Base-by-base conservation (phyloP, 768 basidiomycete genomes). In the Macrocybe gigantea region DNA sequence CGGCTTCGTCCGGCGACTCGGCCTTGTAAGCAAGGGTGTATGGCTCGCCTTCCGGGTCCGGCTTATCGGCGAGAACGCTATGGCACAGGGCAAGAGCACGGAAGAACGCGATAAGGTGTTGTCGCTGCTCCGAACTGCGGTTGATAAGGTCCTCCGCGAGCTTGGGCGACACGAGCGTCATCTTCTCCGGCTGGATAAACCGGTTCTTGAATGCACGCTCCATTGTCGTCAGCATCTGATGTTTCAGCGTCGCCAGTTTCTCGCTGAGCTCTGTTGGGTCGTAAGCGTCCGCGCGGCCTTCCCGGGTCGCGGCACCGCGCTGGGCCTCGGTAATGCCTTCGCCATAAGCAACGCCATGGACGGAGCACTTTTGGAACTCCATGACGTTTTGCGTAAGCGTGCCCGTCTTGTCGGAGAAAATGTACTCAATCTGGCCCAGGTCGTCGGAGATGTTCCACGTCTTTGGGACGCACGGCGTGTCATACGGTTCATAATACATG, bases 361-460 rank as follows among this genome's bases (percentile, higher is more conserved):
- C 77, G 0, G 93, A 94, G 57, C 93, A 96, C 62, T 89, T 93
- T 64, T 96, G 92, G 70, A 96, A 97, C 70, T 95, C 93, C 95
- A 97, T 98, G 58, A 95, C 73, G 69, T 98, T 99, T 66, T 96
- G 94, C 0, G 95, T 99, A 42, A 99, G 83, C 6, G 95, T 99
- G 12, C 92, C 93, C 0, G 93, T 95, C 74, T 95, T 95, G 76
- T 94, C 92, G 7, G 88, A 93, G 52, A 76, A 77, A 33, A 77
- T 74, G 64, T 95, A 99, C 71, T 97, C 94, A 65, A 98, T 97
- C 70, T 98, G 95, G 22, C 95, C 95, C 1, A 99, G 82, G 68
- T 98, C 95, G 62, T 98, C 95, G 3, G 93, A 96, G 57, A 98
- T 94, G 62, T 94, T 95, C 94, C 95, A 97, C 5, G 91, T 94